Base-by-base conservation (phyloP, 805 yeast genomes). In the Candida broadrunensis region DNA sequence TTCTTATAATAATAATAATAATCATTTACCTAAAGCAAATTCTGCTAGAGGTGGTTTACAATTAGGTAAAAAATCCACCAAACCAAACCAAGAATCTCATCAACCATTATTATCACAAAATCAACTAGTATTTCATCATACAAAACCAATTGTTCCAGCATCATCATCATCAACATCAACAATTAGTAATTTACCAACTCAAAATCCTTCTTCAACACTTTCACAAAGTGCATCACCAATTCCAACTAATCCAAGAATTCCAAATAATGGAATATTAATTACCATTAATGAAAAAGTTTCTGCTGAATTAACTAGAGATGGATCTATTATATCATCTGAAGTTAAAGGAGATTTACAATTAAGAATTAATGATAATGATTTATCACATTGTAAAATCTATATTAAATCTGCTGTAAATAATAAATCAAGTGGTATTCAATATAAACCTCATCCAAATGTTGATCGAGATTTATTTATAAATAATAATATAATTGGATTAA, bases 371-470 rank as follows among this genome's bases (percentile, higher is more conserved):
- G 78, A 89, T 54, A 70, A 85, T n/a, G 77, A 73, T 30, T 72
- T 83, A 49, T 81, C 95, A 12, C 77, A 75, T 50, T 77, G 88
- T 41, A 78, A 77, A 57, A 73, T 93, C 44, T 56, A 76, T 46
- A 67, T 90, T 48, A 61, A 69, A 32, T 72, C 81, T 32, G 18
- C 17, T 29, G 32, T 18, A 5, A 5, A 5, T 15, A 6, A 29
- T 14, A 29, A 29, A 15, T 14, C 32, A n/a, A 29, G 32, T 29
- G 70, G 65, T 17, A 70, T 81, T 35, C 89, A 84, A 57, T 93
- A 78, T 71, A 90, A 90, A 64, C 89, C 98, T 13, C 97, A 93
- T 70, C 99, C 99, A 48, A 90, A 91, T 60, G 95, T 93, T 49
- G 97, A 93, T 67, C 83, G 86, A 56, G 69, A 67, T 32, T 63